Conservation (phyloP, 1,284 basidiomycete genomes). For the Stereum hirsutum region DNA sequence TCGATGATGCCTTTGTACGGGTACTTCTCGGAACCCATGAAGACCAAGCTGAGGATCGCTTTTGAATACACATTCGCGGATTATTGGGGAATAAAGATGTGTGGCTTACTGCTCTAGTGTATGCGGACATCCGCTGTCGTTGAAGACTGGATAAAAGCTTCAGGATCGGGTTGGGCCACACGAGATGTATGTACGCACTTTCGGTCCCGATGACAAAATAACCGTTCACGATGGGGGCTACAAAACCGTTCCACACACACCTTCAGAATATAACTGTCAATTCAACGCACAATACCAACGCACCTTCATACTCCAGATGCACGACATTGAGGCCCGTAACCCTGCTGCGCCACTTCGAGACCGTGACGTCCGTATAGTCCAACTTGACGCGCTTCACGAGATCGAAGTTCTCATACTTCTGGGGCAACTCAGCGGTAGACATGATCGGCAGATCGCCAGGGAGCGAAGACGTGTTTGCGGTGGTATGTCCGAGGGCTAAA, state of each 20-base stretch:
- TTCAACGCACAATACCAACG: constrained; percentile 12
- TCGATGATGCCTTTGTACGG: constrained; percentile 98
- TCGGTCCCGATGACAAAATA: constrained; percentile 92
- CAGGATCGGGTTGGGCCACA: not conserved
- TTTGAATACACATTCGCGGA: not conserved
- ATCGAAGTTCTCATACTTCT: constrained; percentile 76
- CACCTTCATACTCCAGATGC: constrained; percentile 79
- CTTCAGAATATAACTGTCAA: constrained; percentile 3
- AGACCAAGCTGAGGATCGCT: constrained; percentile 71
- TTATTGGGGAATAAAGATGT: not conserved
- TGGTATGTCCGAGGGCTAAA: no score
- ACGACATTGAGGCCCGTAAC: constrained; percentile 72
- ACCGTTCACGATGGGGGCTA: constrained; percentile 86
- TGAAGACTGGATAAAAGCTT: constrained; percentile 54
- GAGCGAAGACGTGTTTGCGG: no score
- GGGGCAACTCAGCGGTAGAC: no score
- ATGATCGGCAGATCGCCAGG: no score
- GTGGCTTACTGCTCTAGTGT: constrained; percentile 80
- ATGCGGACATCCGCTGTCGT: constrained; percentile 90
- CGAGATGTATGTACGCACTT: constrained; percentile 43
- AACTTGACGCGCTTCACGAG: constrained; percentile 65
- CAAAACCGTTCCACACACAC: constrained; percentile 6
- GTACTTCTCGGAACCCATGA: constrained; percentile 91
- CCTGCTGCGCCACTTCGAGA: constrained; percentile 83
- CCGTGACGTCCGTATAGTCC: constrained; percentile 65